These are phyloP conservation scores for Rhizopus delemar DNA, from an alignment of 371 early-diverging fungal species.

Conservation along the genomic window DNA sequence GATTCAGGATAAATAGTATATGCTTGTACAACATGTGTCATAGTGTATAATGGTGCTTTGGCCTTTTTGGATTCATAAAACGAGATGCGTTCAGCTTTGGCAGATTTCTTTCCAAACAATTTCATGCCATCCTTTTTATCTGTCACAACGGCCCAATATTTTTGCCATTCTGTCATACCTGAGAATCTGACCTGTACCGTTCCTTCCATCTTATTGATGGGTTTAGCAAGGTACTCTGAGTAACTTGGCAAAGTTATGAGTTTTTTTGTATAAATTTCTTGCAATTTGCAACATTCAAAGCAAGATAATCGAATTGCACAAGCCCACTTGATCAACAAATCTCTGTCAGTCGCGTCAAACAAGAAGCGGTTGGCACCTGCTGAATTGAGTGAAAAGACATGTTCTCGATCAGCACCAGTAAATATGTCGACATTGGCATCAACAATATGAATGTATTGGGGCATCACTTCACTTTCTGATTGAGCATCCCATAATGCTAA, in stretches of 20 bases:
- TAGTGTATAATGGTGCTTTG: slow-evolving; percentile 45
- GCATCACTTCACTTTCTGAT: slow-evolving; percentile 24
- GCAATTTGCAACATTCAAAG: slow-evolving; percentile 64
- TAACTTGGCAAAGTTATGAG: slow-evolving; percentile 41
- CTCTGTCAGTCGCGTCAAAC: slow-evolving; percentile 47
- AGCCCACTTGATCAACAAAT: slow-evolving; percentile 52
- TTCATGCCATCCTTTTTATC: slow-evolving; percentile 50
- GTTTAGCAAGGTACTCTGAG: slow-evolving; percentile 18
- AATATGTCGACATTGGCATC: slow-evolving; percentile 55
- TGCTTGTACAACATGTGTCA: slow-evolving; percentile 55
- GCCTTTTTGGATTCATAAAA: slow-evolving; percentile 54
- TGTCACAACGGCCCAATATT: slow-evolving; percentile 55
- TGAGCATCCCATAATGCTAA: slow-evolving; percentile 54
- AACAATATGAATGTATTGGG: slow-evolving; percentile 64
- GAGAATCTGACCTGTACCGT: slow-evolving; percentile 55
- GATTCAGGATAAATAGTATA: slow-evolving; percentile 65
- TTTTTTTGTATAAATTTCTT: slow-evolving; percentile 66
- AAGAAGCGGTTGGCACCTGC: slow-evolving; percentile 53
- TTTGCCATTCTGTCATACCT: slow-evolving; percentile 57
- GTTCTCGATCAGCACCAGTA: slow-evolving; percentile 28
- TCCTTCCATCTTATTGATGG: slow-evolving; percentile 36
- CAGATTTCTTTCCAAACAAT: slow-evolving; percentile 44
- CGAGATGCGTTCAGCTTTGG: slow-evolving; percentile 14
- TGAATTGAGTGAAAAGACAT: slow-evolving; percentile 57
- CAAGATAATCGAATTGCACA: slow-evolving; percentile 68